phyloP scores from a whole-genome alignment of 495 filamentous ascomycete species.

The Podospora australis region DNA sequence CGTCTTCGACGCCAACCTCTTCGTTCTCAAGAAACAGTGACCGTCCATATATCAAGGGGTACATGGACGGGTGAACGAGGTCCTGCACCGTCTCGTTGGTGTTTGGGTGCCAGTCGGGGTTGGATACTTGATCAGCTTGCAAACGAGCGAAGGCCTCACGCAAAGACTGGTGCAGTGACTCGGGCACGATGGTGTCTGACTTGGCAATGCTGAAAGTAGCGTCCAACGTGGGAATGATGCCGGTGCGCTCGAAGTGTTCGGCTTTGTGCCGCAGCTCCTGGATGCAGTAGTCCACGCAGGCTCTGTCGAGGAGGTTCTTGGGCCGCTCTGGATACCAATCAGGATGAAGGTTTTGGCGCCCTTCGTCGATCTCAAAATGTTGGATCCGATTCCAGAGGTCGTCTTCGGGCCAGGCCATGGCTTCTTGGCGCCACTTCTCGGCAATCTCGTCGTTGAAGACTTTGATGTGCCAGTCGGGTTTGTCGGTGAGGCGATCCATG shows the following conservation, averaged over 20 bases:
- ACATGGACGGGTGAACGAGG: slow-evolving; percentile 57
- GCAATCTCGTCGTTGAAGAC: slow-evolving; percentile 45
- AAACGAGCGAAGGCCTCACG: slow-evolving; percentile 25
- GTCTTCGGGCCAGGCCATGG: slow-evolving; percentile 20
- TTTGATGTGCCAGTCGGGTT: slow-evolving; percentile 49
- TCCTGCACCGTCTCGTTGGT: slow-evolving; percentile 52
- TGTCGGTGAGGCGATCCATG: slow-evolving; percentile 36
- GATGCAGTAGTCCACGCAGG: slow-evolving; percentile 44
- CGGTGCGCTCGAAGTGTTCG: slow-evolving; percentile 23
- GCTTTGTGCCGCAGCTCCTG: slow-evolving; percentile 46
- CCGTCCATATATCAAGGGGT: slow-evolving; percentile 47
- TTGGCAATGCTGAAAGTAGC: slow-evolving; percentile 19
- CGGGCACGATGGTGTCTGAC: slow-evolving; percentile 21
- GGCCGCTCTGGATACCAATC: too few species aligned
- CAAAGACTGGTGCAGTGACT: slow-evolving; percentile 13
- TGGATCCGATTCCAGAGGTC: slow-evolving; percentile 24
- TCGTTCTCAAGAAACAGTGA: slow-evolving; percentile 30
- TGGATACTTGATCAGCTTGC: slow-evolving; percentile 33
- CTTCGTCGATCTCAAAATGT: slow-evolving; percentile 5
- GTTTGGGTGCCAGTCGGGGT: slow-evolving; percentile 54
- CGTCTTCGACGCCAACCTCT: slow-evolving; percentile 24
- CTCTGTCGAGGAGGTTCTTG: too few species aligned
- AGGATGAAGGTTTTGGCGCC: not conserved
- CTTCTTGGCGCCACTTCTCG: slow-evolving; percentile 33
- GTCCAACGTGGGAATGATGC: slow-evolving; percentile 31